A percentile compares a stretch with the other conserved stretches of the same genome.
These are phyloP conservation scores for Aspergillus costaricaensis DNA, from an alignment of 2,329 filamentous ascomycete species.

Conservation along the genomic window DNA sequence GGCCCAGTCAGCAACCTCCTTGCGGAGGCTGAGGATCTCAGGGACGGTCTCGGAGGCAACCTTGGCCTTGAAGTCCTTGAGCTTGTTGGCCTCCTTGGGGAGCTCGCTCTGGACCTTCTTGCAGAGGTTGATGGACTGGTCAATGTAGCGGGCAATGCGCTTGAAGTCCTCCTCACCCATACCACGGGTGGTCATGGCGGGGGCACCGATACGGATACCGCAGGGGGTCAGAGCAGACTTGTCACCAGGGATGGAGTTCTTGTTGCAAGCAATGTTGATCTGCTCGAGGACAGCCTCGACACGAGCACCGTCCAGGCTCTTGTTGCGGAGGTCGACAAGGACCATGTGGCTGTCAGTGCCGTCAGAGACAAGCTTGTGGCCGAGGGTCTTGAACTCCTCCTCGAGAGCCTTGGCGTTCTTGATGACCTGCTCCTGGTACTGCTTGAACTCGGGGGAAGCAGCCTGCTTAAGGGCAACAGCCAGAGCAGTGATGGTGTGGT, in stretches of 20 bases:
- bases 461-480: constrained; percentile 94
- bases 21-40: constrained; percentile 81
- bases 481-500: constrained; percentile 96
- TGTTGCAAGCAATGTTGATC: constrained; percentile 99
- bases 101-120: constrained; percentile 81
- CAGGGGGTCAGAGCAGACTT: constrained; percentile 93
- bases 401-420: constrained; percentile 89
- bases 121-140: constrained; percentile 83
- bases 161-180: constrained; percentile 92
- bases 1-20: constrained; percentile 88
- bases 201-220: constrained; percentile 93
- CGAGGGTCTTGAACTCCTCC: constrained; percentile 66
- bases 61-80: constrained; percentile 98
- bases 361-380: constrained; percentile 86
- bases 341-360: constrained; percentile 98
- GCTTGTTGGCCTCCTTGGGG: constrained; percentile 97
- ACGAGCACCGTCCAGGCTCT: constrained; percentile 83
- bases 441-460: constrained; percentile 82
- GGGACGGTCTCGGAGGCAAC: constrained; percentile 74
- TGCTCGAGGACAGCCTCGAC: constrained; percentile 95
- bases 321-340: constrained; percentile 85
- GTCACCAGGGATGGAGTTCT: constrained; percentile 97
- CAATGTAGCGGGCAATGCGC: constrained; percentile 86
- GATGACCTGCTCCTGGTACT: constrained; percentile 88
- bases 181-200: constrained; percentile 95